Evolutionary conservation across 495 filamentous ascomycete genomes (phyloP).

Genomic region (Pyrenula massariospora): DNA sequence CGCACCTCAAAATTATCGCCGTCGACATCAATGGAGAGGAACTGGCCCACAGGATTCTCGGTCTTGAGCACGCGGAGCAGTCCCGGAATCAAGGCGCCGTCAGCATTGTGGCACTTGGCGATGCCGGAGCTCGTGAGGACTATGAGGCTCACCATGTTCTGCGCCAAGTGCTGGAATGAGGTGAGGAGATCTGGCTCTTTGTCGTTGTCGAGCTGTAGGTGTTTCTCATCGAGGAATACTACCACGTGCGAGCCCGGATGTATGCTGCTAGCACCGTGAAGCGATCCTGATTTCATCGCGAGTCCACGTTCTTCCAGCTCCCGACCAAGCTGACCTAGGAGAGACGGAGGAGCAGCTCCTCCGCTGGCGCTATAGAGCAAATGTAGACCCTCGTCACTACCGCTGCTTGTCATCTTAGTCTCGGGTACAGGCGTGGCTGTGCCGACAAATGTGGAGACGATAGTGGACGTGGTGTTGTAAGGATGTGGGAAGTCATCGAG

Average conservation of each 20-base stretch:
- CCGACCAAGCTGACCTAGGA: too few species aligned
- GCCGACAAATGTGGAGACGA: too few species aligned
- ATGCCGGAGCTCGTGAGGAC: slow-evolving; percentile 7
- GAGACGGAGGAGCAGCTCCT: too few species aligned
- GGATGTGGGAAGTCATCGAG: too few species aligned
- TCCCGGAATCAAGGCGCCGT: slow-evolving; percentile 7
- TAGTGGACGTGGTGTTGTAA: too few species aligned
- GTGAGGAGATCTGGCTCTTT: slow-evolving; percentile 5
- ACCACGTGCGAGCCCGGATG: slow-evolving; percentile 9
- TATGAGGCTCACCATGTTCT: slow-evolving; percentile 6
- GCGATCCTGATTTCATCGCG: too few species aligned
- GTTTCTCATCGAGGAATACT: slow-evolving; percentile 7
- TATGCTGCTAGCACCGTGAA: too few species aligned
- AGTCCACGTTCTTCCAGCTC: too few species aligned
- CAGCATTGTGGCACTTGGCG: slow-evolving; percentile 8
- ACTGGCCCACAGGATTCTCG: slow-evolving; percentile 12
- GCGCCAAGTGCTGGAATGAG: slow-evolving; percentile 10
- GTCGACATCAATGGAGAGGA: slow-evolving; percentile 10
- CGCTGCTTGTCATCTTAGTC: too few species aligned
- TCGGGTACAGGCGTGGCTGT: too few species aligned
- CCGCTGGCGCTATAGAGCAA: too few species aligned
- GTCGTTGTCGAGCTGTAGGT: slow-evolving; percentile 7
- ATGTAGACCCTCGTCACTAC: too few species aligned
- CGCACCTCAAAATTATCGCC: slow-evolving; percentile 5
- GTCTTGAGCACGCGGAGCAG: slow-evolving; percentile 8